Base-by-base conservation (phyloP, 495 filamentous ascomycete genomes). In the Trichoderma erinaceum region DNA sequence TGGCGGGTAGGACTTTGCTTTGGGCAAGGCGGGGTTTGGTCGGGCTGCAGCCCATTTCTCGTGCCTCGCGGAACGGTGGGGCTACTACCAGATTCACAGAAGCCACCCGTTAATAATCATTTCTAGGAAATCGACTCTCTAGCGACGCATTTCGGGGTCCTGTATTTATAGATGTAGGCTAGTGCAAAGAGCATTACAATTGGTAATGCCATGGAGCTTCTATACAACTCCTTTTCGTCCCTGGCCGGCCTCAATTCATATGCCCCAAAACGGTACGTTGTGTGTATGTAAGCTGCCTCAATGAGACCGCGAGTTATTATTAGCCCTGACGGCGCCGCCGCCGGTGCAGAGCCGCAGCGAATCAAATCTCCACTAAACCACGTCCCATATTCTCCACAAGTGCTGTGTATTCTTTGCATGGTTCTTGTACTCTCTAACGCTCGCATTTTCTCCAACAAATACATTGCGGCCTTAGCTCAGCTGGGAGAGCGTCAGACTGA, bases 401-500 rank as follows among this genome's bases (percentile, higher is more conserved):
- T 6, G 29, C 29, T 61, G 16, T 3, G 12, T 12, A 13, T 15
- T 23, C 4, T 4, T 6, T 32, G 25, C 11, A 61, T 32, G 7
- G 11, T 61, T 29, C 56, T 61, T 16, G 16, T 35, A 61, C 25
- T 13, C 1, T 32, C 25, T 61, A 29, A 32, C 1, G 1, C 56
- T 61, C 0, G 8, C 27, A 18, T 29, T 61, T 8, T 2, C 16
- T 18, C 12, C 56, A 61, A 61, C 27, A 32, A 61, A 15, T 32
- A 61, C 23, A 27, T 32, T 61, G 56, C 56, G 56, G 25, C 56
- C 56, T 61, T 61, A 61, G 56, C 56, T 61, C 56, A 61, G 56
- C 56, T 61, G 56, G 56, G 56, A 61, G 56, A 61, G 56, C 56
- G 56, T 61, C 56, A 61, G 56, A 61, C 56, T 61, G 56, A 61